Base-by-base conservation (phyloP, 257 asterid genomes). In the Solanum tacnaense region DNA sequence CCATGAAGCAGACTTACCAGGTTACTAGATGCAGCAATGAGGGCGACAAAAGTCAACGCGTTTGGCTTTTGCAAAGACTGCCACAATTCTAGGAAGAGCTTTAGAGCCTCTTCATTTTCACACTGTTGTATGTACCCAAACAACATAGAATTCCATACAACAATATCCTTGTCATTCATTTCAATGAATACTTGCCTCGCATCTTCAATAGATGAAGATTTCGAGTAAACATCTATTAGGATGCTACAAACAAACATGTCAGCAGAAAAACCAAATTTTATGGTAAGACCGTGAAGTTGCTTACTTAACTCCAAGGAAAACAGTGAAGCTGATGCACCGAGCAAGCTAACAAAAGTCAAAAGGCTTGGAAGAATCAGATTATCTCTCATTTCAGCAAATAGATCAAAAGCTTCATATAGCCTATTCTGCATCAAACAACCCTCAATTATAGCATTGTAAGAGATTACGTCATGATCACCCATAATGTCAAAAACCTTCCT, bases 111-210 rank as follows among this genome's bases (percentile, higher is more conserved):
- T 87, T 92, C 93, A 62, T 89, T 90, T 89, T 88, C 88, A 35
- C 89, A 88, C 75, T 44, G 88, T 13, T 84, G 89, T 29, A 87
- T 67, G 39, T 89, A 92, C 31, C 94, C 94, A 49, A 83, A 89
- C 60, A 92, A 68, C 93, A 93, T 93, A 44, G 92, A 56, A n/a
- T 93, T 93, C 95, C 95, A 93, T 34, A 89, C 88, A 12, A 82
- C 95, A 60, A 92, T 89, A 83, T 93, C 95, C 85, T 88, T 90
- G 21, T 87, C 91, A 21, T 56, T 36, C 62, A 93, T 90, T 82
- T 93, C 94, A 46, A 81, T 88, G 86, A 93, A 91, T 74, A 89
- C 85, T 60, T 67, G 89, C 78, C 91, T 89, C 49, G 92, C 94
- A 89, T 91, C 92, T 60, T 39, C 25, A 25, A 87, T 35, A 36